Evolutionary conservation across 768 basidiomycete genomes (phyloP).

Genomic region (Leccinum broughii): DNA sequence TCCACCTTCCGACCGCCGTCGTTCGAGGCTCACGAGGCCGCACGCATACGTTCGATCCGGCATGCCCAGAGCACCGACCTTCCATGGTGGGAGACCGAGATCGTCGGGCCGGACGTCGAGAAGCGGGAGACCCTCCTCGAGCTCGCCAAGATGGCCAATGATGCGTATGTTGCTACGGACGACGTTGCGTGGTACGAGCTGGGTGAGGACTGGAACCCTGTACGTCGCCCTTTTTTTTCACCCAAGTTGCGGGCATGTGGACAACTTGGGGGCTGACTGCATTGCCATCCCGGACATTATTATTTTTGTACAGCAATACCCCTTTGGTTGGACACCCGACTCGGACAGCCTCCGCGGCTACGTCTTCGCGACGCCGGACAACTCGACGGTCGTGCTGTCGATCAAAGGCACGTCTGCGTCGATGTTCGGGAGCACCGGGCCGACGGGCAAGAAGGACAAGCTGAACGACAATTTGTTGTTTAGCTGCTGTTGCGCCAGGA

Average conservation of each 20-base stretch:
- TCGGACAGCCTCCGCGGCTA: conserved; percentile 89
- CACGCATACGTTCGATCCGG: conserved; percentile 45
- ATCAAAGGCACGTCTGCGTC: conserved; percentile 94
- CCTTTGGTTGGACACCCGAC: conserved; percentile 91
- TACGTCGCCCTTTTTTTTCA: conserved; percentile 19
- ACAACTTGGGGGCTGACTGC: neutral
- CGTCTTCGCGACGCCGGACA: conserved; percentile 83
- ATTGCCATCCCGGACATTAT: neutral
- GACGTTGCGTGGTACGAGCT: conserved; percentile 79
- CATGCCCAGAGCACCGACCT: conserved; percentile 47
- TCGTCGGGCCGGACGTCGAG: conserved; percentile 74
- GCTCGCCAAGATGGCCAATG: conserved; percentile 94
- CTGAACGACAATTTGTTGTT: conserved; percentile 92
- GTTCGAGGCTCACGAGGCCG: conserved; percentile 43
- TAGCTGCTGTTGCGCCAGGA: conserved; percentile 90
- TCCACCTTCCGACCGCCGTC: conserved; percentile 49
- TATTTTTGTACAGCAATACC: conserved; percentile 40
- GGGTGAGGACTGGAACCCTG: conserved; percentile 61
- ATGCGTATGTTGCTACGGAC: conserved; percentile 74
- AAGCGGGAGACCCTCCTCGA: conserved; percentile 72
- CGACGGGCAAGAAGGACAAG: conserved; percentile 90
- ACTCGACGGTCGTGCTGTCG: conserved; percentile 80
- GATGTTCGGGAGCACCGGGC: conserved; percentile 70
- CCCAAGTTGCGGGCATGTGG: neutral
- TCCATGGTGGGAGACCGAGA: conserved; percentile 75